Percentiles rank a stretch among this genome's conserved stretches.
Evolutionary conservation across 805 yeast genomes (phyloP).

Genomic region (Cyberlindnera samutprakarnensis): DNA sequence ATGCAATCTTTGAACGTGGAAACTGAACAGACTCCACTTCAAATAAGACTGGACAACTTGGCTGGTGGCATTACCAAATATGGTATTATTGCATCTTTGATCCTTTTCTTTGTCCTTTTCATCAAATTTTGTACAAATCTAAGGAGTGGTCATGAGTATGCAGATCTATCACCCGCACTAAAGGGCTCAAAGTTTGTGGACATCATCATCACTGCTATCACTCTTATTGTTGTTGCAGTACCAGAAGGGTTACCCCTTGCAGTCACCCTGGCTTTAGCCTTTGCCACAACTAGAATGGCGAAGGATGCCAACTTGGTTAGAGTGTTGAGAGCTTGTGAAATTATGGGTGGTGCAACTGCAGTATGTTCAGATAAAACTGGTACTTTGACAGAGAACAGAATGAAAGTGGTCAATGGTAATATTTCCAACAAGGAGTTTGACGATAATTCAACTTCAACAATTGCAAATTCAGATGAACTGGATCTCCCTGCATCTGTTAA

Average conservation of each 20-base stretch:
- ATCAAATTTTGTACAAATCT: constrained; percentile 63
- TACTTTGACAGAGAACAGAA: constrained; percentile 86
- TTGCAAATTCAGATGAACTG: constrained; percentile 12
- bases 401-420: constrained; percentile 81
- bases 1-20: constrained; percentile 74
- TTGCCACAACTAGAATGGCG: constrained; percentile 98
- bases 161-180: constrained; percentile 47
- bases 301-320: constrained; percentile 95
- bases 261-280: constrained; percentile 92
- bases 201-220: constrained; percentile 83
- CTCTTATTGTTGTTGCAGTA: constrained; percentile 95
- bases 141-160: constrained; percentile 41
- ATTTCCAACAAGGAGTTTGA: constrained; percentile 55
- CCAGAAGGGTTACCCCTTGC: constrained; percentile 99
- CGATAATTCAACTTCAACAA: constrained; percentile 27
- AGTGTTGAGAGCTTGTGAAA: constrained; percentile 88
- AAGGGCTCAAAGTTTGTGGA: constrained; percentile 82
- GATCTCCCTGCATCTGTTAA: constrained; percentile 6
- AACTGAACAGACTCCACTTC: constrained; percentile 83
- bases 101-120: constrained; percentile 76
- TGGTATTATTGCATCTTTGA: constrained; percentile 77
- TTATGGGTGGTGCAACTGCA: constrained; percentile 98
- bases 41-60: constrained; percentile 66
- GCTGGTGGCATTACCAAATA: constrained; percentile 95
- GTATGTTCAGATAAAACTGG: constrained; percentile 97